Evolutionary conservation across 345 rosid species (phyloP).

Genomic region (Eutrema japonicum): DNA sequence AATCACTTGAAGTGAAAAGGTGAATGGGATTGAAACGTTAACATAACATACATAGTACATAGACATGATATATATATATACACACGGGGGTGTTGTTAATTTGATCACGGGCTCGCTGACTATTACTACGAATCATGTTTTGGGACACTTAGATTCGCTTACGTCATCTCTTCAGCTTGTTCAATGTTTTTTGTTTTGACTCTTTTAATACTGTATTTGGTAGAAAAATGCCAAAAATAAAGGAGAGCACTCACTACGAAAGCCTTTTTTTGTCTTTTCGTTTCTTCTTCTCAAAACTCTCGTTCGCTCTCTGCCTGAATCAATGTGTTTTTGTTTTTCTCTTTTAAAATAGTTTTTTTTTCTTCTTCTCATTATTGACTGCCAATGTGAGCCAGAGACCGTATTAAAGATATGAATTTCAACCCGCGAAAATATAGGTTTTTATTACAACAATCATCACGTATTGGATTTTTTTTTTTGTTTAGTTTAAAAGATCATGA

Average conservation of each 20-base stretch:
- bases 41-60: not conserved
- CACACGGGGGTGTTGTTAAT: slow-evolving; percentile 16
- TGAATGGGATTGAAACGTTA: slow-evolving; percentile 13
- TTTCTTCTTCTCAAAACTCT: not conserved
- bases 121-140: slow-evolving; percentile 10
- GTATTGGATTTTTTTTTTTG: too few species aligned
- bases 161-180: slow-evolving; percentile 37
- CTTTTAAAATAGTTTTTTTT: too few species aligned
- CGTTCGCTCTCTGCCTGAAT: not conserved
- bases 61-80: not conserved
- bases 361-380: not conserved
- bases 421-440: too few species aligned
- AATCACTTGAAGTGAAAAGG: slow-evolving; percentile 12
- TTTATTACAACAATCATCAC: too few species aligned
- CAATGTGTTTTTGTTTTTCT: not conserved
- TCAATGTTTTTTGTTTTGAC: slow-evolving; percentile 35
- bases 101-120: slow-evolving; percentile 36
- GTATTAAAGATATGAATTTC: not conserved
- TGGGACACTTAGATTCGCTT: slow-evolving; percentile 36
- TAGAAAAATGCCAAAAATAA: slow-evolving; percentile 9
- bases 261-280: slow-evolving; percentile 30
- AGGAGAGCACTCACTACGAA: slow-evolving; percentile 18
- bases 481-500: too few species aligned
- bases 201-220: slow-evolving; percentile 10
- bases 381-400: not conserved